Evolutionary conservation across 495 filamentous ascomycete genomes (phyloP).

Genomic region (Staphylotrichum longicolle): DNA sequence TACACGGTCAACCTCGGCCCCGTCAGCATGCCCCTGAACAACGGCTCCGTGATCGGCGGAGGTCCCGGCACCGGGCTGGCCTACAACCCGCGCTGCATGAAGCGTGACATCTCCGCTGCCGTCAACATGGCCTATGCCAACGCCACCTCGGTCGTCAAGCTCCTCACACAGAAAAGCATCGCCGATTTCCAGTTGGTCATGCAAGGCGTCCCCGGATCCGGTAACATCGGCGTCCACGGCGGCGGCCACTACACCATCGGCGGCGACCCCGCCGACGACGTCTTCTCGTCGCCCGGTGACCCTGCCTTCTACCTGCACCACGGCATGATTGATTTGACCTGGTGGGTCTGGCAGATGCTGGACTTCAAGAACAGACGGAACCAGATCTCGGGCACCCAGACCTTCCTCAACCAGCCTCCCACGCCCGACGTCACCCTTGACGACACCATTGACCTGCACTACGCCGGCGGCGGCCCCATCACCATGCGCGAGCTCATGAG

Average conservation of each 20-base stretch:
- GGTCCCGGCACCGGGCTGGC: constrained; percentile 25
- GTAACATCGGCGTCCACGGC: constrained; percentile 57
- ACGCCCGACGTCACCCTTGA: not conserved
- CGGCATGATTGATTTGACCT: constrained; percentile 61
- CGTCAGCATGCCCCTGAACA: constrained; percentile 28
- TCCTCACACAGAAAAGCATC: constrained; percentile 41
- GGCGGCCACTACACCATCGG: constrained; percentile 63
- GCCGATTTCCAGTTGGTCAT: constrained; percentile 50
- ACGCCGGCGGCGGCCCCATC: too few relatives aligned
- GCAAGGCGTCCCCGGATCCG: constrained; percentile 49
- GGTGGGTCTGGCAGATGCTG: constrained; percentile 27
- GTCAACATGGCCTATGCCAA: constrained; percentile 50
- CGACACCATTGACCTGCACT: not conserved
- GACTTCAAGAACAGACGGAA: not conserved
- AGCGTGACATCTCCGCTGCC: constrained; percentile 56
- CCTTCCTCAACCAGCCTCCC: not conserved
- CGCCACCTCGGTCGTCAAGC: constrained; percentile 38
- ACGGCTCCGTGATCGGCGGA: not conserved
- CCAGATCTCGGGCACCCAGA: not conserved
- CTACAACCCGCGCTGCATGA: constrained; percentile 61
- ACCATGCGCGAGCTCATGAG: too few relatives aligned
- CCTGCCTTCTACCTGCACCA: constrained; percentile 63
- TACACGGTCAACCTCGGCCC: constrained; percentile 56
- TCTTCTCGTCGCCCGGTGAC: constrained; percentile 43
- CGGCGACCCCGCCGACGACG: constrained; percentile 58